Conservation (phyloP, 2,329 filamentous ascomycete species). For the Boeremia lycopersici region DNA sequence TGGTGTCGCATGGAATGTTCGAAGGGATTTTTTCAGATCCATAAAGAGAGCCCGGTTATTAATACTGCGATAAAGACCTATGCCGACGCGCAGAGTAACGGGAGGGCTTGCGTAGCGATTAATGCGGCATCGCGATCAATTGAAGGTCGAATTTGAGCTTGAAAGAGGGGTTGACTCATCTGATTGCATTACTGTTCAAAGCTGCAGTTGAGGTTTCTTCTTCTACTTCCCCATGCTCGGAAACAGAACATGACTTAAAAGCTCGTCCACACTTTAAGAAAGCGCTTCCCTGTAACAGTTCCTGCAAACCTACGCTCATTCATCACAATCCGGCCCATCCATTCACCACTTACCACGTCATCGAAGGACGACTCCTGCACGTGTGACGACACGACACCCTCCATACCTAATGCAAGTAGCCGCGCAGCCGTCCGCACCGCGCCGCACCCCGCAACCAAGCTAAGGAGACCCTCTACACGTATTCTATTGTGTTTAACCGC, state of each 20-base stretch:
- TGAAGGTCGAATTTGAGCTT: not conserved
- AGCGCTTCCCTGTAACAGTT: not conserved
- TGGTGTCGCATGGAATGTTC: too few species aligned
- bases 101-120: conserved; percentile 1
- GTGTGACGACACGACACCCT: conserved; percentile 1
- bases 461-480: too few species aligned
- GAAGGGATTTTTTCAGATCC: too few species aligned
- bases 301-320: not conserved
- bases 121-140: not conserved
- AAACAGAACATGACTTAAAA: not conserved
- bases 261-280: not conserved
- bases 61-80: not conserved
- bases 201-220: not conserved
- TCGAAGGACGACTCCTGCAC: not conserved
- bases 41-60: too few species aligned
- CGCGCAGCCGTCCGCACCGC: not conserved
- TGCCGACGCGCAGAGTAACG: not conserved
- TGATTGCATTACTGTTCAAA: not conserved
- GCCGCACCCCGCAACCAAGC: too few species aligned
- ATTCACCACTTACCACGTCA: not conserved
- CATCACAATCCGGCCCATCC: not conserved
- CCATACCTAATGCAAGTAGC: not conserved
- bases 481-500: too few species aligned
- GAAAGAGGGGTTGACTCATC: not conserved
- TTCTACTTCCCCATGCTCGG: not conserved